Evolutionary conservation across 768 basidiomycete genomes (phyloP).

Genomic region (Candolleomyces efflorescens): DNA sequence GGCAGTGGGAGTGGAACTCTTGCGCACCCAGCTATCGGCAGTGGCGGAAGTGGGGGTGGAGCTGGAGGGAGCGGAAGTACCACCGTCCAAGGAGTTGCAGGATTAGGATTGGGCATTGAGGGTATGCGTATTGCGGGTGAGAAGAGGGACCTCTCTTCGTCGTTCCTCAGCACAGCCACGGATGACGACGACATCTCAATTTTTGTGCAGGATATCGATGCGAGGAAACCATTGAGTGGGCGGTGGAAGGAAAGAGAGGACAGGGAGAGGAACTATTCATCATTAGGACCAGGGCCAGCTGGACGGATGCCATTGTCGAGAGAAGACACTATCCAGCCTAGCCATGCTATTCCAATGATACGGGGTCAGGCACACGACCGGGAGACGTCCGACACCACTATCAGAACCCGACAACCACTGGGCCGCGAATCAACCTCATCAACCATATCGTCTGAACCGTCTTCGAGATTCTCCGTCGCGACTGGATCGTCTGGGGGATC

Average conservation of each 20-base stretch:
- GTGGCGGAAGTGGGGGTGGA: background rate
- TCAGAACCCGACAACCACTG: background rate
- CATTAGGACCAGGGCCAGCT: no score
- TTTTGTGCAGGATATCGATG: slow-evolving; percentile 76
- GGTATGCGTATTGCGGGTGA: slow-evolving; percentile 13
- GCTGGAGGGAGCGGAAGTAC: background rate
- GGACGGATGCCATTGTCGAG: no score
- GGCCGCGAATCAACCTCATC: background rate
- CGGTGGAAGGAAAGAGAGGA: slow-evolving; percentile 25
- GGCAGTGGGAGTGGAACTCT: slow-evolving; percentile 12
- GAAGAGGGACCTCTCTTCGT: slow-evolving; percentile 23
- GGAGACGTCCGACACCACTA: background rate
- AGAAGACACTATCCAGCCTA: no score
- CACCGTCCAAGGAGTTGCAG: no score
- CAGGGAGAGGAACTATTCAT: slow-evolving; percentile 5
- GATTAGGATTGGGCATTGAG: slow-evolving; percentile 6
- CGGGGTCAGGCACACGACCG: slow-evolving; percentile 1
- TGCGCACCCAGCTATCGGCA: slow-evolving; percentile 5
- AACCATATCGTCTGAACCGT: background rate
- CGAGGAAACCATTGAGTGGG: slow-evolving; percentile 58
- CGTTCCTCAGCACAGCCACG: slow-evolving; percentile 43
- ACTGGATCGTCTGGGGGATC: slow-evolving; percentile 2
- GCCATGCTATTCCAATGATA: no score
- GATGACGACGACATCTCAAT: slow-evolving; percentile 78
- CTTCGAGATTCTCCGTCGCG: slow-evolving; percentile 9